A percentile compares a stretch with the other conserved stretches of the same genome.
phyloP scores from a whole-genome alignment of 164 flowering plant species.

The Nymphaea thermarum region DNA sequence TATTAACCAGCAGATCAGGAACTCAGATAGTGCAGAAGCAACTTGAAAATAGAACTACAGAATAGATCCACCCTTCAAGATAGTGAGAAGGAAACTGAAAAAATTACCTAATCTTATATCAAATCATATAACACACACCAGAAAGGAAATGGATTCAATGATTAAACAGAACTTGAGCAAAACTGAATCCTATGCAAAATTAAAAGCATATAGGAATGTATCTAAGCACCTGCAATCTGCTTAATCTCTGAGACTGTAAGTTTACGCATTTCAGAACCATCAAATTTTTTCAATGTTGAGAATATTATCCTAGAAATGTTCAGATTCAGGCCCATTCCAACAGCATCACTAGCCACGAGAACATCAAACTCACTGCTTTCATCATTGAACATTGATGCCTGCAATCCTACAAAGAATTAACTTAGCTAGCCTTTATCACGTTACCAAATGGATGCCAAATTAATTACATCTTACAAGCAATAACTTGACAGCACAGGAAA shows the following conservation, averaged over 20 bases:
- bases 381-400: slow-evolving; percentile 96
- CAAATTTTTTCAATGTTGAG: slow-evolving; percentile 70
- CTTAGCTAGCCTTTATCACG: slow-evolving; percentile 9
- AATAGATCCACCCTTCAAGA: too few species aligned
- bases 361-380: slow-evolving; percentile 80
- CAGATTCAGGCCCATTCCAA: slow-evolving; percentile 98
- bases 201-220: too few species aligned
- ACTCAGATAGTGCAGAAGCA: too few species aligned
- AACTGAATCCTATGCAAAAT: too few species aligned
- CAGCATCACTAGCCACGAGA: slow-evolving; percentile 98
- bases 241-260: slow-evolving; percentile 83
- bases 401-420: slow-evolving; percentile 40
- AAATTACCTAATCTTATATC: neutral
- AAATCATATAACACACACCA: neutral
- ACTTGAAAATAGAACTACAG: too few species aligned
- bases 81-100: too few species aligned
- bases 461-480: too few species aligned
- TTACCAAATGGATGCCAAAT: too few species aligned
- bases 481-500: neutral
- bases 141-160: neutral
- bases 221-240: slow-evolving; percentile 78
- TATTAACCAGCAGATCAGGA: too few species aligned
- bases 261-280: slow-evolving; percentile 55
- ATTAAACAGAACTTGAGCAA: too few species aligned
- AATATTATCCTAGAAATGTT: slow-evolving; percentile 89